A percentile compares a stretch with the other conserved stretches of the same genome.
These are phyloP conservation scores for Trametes maxima DNA, from an alignment of 768 basidiomycete genomes.

Conservation along the genomic window DNA sequence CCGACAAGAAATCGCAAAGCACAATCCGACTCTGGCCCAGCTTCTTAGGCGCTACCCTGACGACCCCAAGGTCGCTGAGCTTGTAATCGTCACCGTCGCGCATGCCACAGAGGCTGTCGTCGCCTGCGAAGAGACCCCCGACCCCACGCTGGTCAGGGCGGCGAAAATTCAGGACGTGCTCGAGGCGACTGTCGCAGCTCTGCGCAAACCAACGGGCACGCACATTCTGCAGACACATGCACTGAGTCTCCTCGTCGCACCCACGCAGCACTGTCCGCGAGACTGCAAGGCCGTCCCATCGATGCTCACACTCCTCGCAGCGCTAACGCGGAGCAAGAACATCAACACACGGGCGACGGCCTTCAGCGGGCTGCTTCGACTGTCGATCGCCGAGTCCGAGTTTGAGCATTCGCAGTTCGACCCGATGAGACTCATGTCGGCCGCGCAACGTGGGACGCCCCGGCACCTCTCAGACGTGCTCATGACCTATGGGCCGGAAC, in stretches of 20 bases:
- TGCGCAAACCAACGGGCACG: slow-evolving; percentile 45
- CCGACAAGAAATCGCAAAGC: slow-evolving; percentile 51
- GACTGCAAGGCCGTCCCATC: slow-evolving; percentile 47
- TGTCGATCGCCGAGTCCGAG: slow-evolving; percentile 46
- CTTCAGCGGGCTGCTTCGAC: slow-evolving; percentile 53
- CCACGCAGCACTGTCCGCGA: slow-evolving; percentile 47
- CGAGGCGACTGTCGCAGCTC: slow-evolving; percentile 42
- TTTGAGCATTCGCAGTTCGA: slow-evolving; percentile 48
- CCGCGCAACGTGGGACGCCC: slow-evolving; percentile 45
- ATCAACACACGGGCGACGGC: slow-evolving; percentile 52
- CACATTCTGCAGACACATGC: slow-evolving; percentile 52
- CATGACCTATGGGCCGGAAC: slow-evolving; percentile 49
- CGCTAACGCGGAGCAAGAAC: slow-evolving; percentile 55
- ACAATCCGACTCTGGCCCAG: slow-evolving; percentile 41
- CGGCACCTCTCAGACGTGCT: slow-evolving; percentile 47
- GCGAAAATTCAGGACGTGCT: slow-evolving; percentile 43
- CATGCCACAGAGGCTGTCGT: slow-evolving; percentile 49
- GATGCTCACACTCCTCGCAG: slow-evolving; percentile 52
- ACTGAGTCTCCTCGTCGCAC: slow-evolving; percentile 45
- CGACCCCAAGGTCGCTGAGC: slow-evolving; percentile 49
- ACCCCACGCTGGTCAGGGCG: slow-evolving; percentile 40
- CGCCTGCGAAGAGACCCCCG: slow-evolving; percentile 25
- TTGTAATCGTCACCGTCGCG: slow-evolving; percentile 50
- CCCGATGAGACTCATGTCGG: slow-evolving; percentile 45
- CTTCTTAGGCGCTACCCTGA: slow-evolving; percentile 50